These are phyloP conservation scores for Solioccasus polychromus DNA, from an alignment of 768 basidiomycete species.

Conservation along the genomic window DNA sequence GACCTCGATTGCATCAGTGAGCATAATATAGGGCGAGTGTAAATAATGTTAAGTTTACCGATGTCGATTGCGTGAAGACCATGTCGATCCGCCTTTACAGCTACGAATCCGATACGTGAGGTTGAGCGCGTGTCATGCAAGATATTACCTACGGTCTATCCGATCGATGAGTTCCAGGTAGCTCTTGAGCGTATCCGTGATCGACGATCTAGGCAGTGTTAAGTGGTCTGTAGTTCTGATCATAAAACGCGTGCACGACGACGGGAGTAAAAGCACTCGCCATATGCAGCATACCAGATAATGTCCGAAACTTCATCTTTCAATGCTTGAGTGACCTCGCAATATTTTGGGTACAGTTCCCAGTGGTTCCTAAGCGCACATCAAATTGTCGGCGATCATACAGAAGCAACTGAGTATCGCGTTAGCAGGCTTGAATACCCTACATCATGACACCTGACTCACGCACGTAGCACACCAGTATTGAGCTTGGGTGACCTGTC, in stretches of 20 bases:
- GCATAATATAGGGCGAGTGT: not conserved
- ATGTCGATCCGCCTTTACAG: constrained; percentile 2
- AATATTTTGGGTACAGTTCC: constrained; percentile 30
- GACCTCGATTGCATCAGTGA: constrained; percentile 17
- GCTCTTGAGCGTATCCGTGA: constrained; percentile 15
- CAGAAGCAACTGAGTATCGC: not conserved
- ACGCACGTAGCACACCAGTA: constrained; percentile 33
- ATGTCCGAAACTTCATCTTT: constrained; percentile 25
- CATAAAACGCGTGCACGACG: not conserved
- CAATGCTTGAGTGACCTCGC: constrained; percentile 23
- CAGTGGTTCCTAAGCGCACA: constrained; percentile 33
- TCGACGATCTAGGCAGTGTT: constrained; percentile 27
- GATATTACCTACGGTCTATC: constrained; percentile 19
- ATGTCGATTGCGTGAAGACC: constrained; percentile 20
- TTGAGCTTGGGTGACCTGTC: constrained; percentile 33
- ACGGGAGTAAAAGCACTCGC: constrained; percentile 7
- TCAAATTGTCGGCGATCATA: constrained; percentile 1
- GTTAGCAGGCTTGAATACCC: too few species aligned
- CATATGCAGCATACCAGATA: constrained; percentile 27
- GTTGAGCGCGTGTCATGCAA: not conserved
- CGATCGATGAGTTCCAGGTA: constrained; percentile 24
- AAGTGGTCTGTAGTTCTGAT: constrained; percentile 19
- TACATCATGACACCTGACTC: not conserved
- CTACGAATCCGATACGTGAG: constrained; percentile 17
- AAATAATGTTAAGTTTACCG: constrained; percentile 17